phyloP scores from a whole-genome alignment of 2,329 filamentous ascomycete species.

The Epichloe baconii region DNA sequence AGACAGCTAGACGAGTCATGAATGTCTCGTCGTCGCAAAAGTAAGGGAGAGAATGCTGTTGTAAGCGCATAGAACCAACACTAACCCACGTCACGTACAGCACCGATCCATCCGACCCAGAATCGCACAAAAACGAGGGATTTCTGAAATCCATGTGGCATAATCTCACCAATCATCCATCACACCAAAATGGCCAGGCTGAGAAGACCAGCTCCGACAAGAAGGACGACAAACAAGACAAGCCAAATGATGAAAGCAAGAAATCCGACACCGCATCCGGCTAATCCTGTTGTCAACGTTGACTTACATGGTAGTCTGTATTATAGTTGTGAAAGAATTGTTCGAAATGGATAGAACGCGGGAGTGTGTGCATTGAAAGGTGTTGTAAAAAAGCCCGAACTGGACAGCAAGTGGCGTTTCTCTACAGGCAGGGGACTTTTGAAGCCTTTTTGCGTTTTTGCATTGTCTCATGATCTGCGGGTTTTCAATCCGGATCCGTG shows the following conservation, averaged over 20 bases:
- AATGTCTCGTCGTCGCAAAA: constrained; percentile 39
- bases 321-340: constrained; percentile 7
- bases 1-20: constrained; percentile 85
- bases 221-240: constrained; percentile 10
- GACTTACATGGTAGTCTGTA: constrained; percentile 11
- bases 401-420: constrained; percentile 3
- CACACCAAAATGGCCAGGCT: constrained; percentile 29
- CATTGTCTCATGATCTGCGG: background rate
- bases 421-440: constrained; percentile 9
- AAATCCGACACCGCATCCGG: constrained; percentile 22
- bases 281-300: constrained; percentile 13
- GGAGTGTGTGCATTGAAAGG: constrained; percentile 21
- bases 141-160: constrained; percentile 93
- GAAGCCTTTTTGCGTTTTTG: background rate
- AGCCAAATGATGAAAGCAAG: constrained; percentile 18
- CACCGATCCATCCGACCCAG: constrained; percentile 16
- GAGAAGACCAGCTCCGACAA: constrained; percentile 9
- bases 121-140: constrained; percentile 65
- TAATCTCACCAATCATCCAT: constrained; percentile 66
- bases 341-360: constrained; percentile 8
- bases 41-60: constrained; percentile 1
- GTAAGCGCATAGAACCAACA: background rate
- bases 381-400: constrained; percentile 19
- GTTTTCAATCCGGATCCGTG: constrained; percentile 6
- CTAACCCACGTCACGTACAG: background rate